phyloP scores from a whole-genome alignment of 2,329 filamentous ascomycete genomes.

The Arthrobotrys entomopaga region DNA sequence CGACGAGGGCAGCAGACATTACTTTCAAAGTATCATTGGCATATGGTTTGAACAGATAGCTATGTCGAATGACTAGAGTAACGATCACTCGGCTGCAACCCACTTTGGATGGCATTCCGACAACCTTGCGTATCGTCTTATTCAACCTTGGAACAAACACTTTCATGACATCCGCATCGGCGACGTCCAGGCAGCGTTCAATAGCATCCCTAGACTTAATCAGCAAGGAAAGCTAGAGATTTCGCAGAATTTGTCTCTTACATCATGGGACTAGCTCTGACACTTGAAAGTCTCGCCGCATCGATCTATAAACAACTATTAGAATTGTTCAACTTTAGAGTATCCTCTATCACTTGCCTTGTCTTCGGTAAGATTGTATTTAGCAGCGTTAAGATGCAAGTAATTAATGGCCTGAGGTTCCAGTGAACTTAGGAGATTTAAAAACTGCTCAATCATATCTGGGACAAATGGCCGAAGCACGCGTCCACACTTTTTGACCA shows the following conservation, averaged over 20 bases:
- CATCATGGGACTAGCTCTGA: slow-evolving; percentile 86
- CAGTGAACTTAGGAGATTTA: slow-evolving; percentile 84
- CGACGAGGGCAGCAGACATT: slow-evolving; percentile 82
- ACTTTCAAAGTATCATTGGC: slow-evolving; percentile 79
- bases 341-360: slow-evolving; percentile 63
- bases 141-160: slow-evolving; percentile 78
- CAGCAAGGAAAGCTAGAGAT: slow-evolving; percentile 1
- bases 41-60: slow-evolving; percentile 77
- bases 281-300: slow-evolving; percentile 80
- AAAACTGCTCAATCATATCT: slow-evolving; percentile 80
- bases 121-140: slow-evolving; percentile 80
- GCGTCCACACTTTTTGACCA: slow-evolving; percentile 87
- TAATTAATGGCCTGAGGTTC: slow-evolving; percentile 90
- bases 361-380: slow-evolving; percentile 84
- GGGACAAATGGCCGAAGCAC: slow-evolving; percentile 82
- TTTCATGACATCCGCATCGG: slow-evolving; percentile 81
- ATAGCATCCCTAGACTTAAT: slow-evolving; percentile 73
- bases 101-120: slow-evolving; percentile 93
- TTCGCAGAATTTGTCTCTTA: slow-evolving; percentile 8
- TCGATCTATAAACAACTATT: slow-evolving; percentile 69
- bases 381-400: slow-evolving; percentile 84
- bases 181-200: slow-evolving; percentile 83
- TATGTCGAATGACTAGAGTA: slow-evolving; percentile 83
- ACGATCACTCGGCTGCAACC: slow-evolving; percentile 86
- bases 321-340: not conserved